Conservation (phyloP, 306 rosid species). For the Carpinus fangiana region DNA sequence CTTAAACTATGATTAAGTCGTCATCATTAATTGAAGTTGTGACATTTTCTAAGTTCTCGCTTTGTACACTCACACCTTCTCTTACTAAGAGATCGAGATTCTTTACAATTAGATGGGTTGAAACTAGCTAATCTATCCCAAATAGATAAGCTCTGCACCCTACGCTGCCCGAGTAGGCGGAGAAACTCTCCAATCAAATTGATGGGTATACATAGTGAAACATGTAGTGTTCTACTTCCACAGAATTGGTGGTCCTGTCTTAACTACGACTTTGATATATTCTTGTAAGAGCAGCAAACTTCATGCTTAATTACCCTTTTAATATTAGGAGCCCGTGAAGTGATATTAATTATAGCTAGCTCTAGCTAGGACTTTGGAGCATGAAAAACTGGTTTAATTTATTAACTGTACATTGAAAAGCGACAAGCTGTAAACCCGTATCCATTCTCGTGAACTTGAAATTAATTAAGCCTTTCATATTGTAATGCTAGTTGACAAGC, state of each 20-base stretch:
- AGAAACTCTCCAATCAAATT: no score
- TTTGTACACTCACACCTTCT: conserved; percentile 4
- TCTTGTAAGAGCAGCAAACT: not conserved
- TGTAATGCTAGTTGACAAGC: not conserved
- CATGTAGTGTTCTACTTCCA: no score
- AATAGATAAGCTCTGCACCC: no score
- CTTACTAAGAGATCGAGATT: conserved; percentile 14
- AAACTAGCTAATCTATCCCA: no score
- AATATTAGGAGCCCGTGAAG: conserved; percentile 33
- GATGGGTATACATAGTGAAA: no score
- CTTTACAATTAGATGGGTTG: no score
- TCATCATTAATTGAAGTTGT: conserved; percentile 27
- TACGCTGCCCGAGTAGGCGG: no score
- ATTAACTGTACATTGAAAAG: conserved; percentile 6
- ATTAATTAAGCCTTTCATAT: not conserved
- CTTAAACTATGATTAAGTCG: conserved; percentile 28
- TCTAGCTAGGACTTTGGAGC: conserved; percentile 19
- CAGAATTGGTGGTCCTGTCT: not conserved
- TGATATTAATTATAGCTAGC: not conserved
- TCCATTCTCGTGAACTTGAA: conserved; percentile 7
- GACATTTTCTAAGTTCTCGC: conserved; percentile 20
- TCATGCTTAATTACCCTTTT: not conserved
- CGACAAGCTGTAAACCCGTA: not conserved
- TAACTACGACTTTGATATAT: not conserved
- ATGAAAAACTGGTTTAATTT: conserved; percentile 17